These are phyloP conservation scores for Ambrosia artemisiifolia DNA, from an alignment of 129 eudicot species.

Conservation along the genomic window DNA sequence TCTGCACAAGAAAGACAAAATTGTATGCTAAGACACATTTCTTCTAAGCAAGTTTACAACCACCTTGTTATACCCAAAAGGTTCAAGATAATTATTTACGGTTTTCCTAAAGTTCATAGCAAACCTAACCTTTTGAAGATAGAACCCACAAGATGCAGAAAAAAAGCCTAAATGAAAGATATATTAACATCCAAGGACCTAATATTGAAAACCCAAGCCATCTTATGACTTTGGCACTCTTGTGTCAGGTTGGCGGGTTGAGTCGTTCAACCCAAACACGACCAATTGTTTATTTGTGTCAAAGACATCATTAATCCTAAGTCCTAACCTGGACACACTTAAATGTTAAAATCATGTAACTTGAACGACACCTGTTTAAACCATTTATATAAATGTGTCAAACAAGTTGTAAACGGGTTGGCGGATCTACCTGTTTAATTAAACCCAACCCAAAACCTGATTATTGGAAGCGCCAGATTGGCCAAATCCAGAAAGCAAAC, in stretches of 20 bases:
- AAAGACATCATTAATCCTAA: background rate
- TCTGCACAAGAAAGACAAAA: constrained; percentile 35
- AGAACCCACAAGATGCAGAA: background rate
- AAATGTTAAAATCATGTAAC: background rate
- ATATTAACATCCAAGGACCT: background rate
- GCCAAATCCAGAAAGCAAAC: background rate
- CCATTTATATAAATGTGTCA: background rate
- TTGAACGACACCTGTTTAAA: background rate
- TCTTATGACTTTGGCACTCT: background rate
- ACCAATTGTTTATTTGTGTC: background rate
- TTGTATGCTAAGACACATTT: background rate
- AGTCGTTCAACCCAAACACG: background rate
- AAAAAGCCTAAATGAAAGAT: background rate
- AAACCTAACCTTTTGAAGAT: background rate
- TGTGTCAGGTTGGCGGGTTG: background rate
- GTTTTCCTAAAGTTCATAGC: background rate
- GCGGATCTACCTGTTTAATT: background rate
- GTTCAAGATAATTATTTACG: constrained; percentile 1
- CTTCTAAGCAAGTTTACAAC: background rate
- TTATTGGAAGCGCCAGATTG: background rate
- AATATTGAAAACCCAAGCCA: background rate
- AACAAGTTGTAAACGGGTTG: background rate
- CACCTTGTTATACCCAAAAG: background rate
- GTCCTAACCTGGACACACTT: background rate
- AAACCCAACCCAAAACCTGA: background rate